Percentiles rank a stretch among this genome's conserved stretches.
phyloP scores from a whole-genome alignment of 495 filamentous ascomycete genomes.

The Penicillium lividum region DNA sequence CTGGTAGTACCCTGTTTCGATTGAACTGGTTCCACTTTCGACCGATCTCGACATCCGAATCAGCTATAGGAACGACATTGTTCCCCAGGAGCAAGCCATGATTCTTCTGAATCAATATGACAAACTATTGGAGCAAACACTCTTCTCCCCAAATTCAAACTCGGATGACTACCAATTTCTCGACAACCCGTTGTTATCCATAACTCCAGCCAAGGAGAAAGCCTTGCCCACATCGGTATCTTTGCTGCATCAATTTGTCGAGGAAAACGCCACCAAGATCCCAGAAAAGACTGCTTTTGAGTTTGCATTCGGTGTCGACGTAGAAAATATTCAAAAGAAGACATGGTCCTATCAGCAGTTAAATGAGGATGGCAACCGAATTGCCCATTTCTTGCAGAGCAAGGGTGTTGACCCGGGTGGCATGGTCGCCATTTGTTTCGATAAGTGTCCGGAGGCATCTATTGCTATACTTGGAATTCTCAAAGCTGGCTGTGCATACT shows the following conservation, averaged over 20 bases:
- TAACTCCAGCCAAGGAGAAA: constrained; percentile 51
- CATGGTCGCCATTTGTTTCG: constrained; percentile 47
- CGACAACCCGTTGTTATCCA: constrained; percentile 29
- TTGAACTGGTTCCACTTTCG: constrained; percentile 64
- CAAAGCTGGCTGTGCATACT: constrained; percentile 70
- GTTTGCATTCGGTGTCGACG: constrained; percentile 34
- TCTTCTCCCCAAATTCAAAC: constrained; percentile 27
- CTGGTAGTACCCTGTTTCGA: constrained; percentile 62
- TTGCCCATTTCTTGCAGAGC: constrained; percentile 39
- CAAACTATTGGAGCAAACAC: constrained; percentile 26
- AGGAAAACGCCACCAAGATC: constrained; percentile 33
- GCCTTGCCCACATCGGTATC: constrained; percentile 23
- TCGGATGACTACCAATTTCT: constrained; percentile 23
- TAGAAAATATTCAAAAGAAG: constrained; percentile 33
- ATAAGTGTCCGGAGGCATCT: constrained; percentile 44
- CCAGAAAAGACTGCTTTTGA: constrained; percentile 46
- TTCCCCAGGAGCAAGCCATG: constrained; percentile 63
- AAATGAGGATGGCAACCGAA: constrained; percentile 38
- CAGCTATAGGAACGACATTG: constrained; percentile 58
- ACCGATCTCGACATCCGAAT: constrained; percentile 55
- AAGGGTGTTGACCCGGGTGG: constrained; percentile 31
- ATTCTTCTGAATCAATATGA: constrained; percentile 37
- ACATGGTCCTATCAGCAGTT: constrained; percentile 39
- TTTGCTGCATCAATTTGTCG: constrained; percentile 48
- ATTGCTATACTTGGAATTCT: constrained; percentile 47